These are phyloP conservation scores for Wickerhamiella parazyma DNA, from an alignment of 805 yeast genomes.

Conservation along the genomic window DNA sequence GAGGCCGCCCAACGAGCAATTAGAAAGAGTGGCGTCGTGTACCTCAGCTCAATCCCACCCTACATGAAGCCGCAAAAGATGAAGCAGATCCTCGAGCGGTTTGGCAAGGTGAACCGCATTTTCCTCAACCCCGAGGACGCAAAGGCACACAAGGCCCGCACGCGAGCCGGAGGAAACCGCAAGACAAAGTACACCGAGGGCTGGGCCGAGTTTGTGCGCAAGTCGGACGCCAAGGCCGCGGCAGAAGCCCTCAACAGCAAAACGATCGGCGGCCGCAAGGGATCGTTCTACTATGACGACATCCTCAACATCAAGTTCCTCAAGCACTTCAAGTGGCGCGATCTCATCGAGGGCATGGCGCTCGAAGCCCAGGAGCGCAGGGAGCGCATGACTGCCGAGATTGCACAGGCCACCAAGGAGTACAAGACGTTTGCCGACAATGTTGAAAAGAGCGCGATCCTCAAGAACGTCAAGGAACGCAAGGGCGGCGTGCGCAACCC, in stretches of 20 bases:
- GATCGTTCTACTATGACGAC: constrained; percentile 85
- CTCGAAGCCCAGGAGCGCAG: constrained; percentile 81
- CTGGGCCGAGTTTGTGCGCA: constrained; percentile 84
- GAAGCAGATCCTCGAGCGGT: constrained; percentile 63
- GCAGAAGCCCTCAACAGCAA: constrained; percentile 80
- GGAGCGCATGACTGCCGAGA: constrained; percentile 73
- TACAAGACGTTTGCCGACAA: constrained; percentile 73
- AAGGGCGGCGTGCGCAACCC: constrained; percentile 18
- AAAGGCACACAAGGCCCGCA: constrained; percentile 46
- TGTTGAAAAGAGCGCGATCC: constrained; percentile 75
- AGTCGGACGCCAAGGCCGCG: constrained; percentile 77
- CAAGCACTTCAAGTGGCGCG: constrained; percentile 89
- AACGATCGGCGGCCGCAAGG: constrained; percentile 82
- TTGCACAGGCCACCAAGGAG: constrained; percentile 75
- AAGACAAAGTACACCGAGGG: constrained; percentile 84
- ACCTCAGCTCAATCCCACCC: constrained; percentile 82
- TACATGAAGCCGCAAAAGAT: constrained; percentile 92
- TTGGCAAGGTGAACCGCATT: constrained; percentile 79
- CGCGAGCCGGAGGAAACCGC: constrained; percentile 83
- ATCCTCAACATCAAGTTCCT: constrained; percentile 80
- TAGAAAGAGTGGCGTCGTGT: constrained; percentile 82
- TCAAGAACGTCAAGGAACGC: constrained; percentile 48
- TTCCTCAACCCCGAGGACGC: constrained; percentile 79
- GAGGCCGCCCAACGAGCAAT: constrained; percentile 32
- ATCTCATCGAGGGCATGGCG: constrained; percentile 84